These are phyloP conservation scores for Chrysosphaeria jannelii DNA, from an alignment of 2,329 filamentous ascomycete genomes.

Conservation along the genomic window DNA sequence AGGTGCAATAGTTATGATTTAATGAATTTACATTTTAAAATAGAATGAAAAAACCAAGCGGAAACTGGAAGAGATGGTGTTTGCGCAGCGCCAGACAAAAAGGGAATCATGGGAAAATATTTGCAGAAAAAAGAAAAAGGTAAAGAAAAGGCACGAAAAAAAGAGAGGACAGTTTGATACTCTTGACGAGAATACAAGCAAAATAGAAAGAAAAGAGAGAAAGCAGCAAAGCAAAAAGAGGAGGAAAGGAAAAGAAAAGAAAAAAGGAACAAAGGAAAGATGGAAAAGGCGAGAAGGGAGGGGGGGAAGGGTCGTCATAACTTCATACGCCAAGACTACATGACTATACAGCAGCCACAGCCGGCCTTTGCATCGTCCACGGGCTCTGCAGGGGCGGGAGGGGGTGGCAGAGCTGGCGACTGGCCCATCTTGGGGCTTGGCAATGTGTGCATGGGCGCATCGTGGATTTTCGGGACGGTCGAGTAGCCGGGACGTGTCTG, in stretches of 20 bases:
- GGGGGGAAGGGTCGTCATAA: background rate
- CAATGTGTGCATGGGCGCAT: slow-evolving; percentile 14
- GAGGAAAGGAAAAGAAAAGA: background rate
- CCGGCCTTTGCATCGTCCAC: slow-evolving; percentile 21
- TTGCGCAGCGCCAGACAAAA: no score
- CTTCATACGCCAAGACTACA: slow-evolving; percentile 21
- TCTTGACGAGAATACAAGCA: background rate
- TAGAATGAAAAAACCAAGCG: no score
- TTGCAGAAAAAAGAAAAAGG: no score
- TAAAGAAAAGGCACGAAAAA: background rate
- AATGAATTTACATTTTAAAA: slow-evolving; percentile 1
- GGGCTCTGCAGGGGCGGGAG: slow-evolving; percentile 12
- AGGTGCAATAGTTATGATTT: slow-evolving; percentile 1
- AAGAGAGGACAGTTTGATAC: background rate
- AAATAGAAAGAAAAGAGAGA: background rate
- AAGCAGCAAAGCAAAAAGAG: background rate
- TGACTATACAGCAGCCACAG: slow-evolving; percentile 44
- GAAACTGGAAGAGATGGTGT: no score
- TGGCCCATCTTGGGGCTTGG: slow-evolving; percentile 15
- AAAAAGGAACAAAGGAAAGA: background rate
- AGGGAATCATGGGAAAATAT: no score
- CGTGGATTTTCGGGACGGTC: slow-evolving; percentile 29
- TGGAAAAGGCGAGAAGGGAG: background rate
- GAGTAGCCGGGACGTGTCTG: slow-evolving; percentile 16
- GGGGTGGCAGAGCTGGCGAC: slow-evolving; percentile 19